Base-by-base conservation (phyloP, 2,329 filamentous ascomycete genomes). In the Lachnellula hyalina region DNA sequence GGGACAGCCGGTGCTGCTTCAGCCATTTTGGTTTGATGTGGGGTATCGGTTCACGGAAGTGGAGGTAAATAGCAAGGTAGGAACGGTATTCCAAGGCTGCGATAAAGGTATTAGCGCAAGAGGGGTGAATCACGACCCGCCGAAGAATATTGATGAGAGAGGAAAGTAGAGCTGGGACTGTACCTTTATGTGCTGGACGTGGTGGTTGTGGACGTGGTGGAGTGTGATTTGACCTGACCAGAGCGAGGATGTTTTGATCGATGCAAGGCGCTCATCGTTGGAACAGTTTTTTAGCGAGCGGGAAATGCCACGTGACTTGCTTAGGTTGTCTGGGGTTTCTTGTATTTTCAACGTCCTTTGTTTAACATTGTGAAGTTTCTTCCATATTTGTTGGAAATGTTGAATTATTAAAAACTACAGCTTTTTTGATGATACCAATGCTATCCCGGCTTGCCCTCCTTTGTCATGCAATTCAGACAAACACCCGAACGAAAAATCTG, bases 21-120 rank as follows among this genome's bases (percentile, higher is more conserved):
- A 76, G 87, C 83, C 89, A 94, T 95, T 58, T 76, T 65, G 59
- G 58, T 61, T 53, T 53, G 64, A 53, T 62, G 55, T 55, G 56
- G 28, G 52, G 49, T 56, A 42, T 49, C 50, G 53, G 59, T 50
- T 47, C 12, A 34, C 21, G 23, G 56, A 61, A 56, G 52, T 52
- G 55, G 49, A 64, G 47, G 60, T 67, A 63, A 66, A 67, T 61
- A 65, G 59, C 44, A 6, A 23, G 25, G 25, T 25, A 25, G 56
- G 53, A 34, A 47, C 52, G 52, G 51, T 59, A 47, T 57, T 48
- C 59, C 45, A 35, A 58, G 55, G 54, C 58, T 62, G 54, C 55
- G 63, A 65, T 62, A 64, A 60, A 61, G 52, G 54, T 44, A 53
- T 67, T 52, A 67, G 65, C 49, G 40, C 25, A 54, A 50, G 53